A percentile compares a stretch with the other conserved stretches of the same genome.
Evolutionary conservation across 768 basidiomycete genomes (phyloP).

Genomic region (Russula brevipes): DNA sequence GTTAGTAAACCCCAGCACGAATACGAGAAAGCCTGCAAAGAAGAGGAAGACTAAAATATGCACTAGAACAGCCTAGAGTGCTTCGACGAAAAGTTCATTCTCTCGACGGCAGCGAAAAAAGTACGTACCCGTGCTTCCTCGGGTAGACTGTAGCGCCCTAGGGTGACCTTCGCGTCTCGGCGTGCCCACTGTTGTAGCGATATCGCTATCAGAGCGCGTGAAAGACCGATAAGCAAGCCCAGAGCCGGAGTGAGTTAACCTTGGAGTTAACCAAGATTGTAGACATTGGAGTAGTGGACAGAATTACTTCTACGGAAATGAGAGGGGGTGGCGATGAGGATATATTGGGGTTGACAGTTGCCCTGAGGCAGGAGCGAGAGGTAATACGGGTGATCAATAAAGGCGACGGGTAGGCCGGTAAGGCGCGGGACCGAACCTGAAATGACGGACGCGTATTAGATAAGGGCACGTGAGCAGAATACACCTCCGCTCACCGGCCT

Average conservation of each 20-base stretch:
- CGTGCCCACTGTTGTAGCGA: neutral
- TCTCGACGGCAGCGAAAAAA: neutral
- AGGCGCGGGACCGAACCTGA: too few relatives aligned
- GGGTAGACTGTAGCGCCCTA: neutral
- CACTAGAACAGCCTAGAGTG: neutral
- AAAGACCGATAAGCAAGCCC: neutral
- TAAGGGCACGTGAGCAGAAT: too few relatives aligned
- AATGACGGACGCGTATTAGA: too few relatives aligned
- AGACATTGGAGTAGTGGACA: neutral
- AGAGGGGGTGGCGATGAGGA: too few relatives aligned
- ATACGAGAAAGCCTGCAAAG: neutral
- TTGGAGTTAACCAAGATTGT: neutral
- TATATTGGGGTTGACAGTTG: too few relatives aligned
- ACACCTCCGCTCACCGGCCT: too few relatives aligned
- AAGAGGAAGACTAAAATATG: neutral
- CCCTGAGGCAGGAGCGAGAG: too few relatives aligned
- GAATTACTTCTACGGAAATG: too few relatives aligned
- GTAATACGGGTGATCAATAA: neutral
- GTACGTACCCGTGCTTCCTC: neutral
- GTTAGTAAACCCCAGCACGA: neutral
- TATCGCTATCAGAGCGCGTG: neutral
- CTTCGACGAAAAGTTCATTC: neutral
- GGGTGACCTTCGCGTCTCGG: neutral
- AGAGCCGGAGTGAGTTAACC: slow-evolving; percentile 3
- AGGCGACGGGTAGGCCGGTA: too few relatives aligned